A percentile compares a stretch with the other conserved stretches of the same genome.
Evolutionary conservation across 805 yeast species (phyloP).

Genomic region (Candida fluviatilis): DNA sequence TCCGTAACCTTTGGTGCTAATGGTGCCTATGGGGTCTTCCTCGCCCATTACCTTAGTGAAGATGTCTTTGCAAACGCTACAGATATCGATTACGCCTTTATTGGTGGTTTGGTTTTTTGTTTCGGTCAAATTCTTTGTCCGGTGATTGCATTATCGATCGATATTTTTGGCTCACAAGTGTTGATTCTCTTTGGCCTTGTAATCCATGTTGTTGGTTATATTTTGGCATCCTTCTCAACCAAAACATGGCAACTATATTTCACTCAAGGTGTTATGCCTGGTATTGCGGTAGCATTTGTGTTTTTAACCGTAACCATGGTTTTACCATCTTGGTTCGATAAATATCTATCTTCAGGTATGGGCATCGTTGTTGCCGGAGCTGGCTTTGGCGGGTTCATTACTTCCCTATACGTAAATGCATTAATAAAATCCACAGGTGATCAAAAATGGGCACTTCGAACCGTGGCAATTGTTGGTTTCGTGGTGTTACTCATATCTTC

Average conservation of each 20-base stretch:
- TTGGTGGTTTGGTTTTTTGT: conserved; percentile 61
- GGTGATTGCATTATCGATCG: conserved; percentile 23
- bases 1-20: conserved; percentile 51
- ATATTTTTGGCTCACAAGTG: conserved; percentile 1
- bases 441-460: conserved; percentile 43
- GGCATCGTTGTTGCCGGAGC: conserved; percentile 42
- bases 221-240: conserved; percentile 55
- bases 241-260: conserved; percentile 57
- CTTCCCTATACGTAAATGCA: conserved; percentile 38
- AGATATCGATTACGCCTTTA: conserved; percentile 52
- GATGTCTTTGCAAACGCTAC: conserved; percentile 47
- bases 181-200: conserved; percentile 1
- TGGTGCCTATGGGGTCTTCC: conserved; percentile 45
- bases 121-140: conserved; percentile 47
- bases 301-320: conserved; percentile 53
- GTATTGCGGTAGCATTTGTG: conserved; percentile 50
- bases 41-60: conserved; percentile 48
- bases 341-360: conserved; percentile 33
- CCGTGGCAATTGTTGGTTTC: conserved; percentile 44
- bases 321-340: conserved; percentile 48
- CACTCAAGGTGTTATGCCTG: conserved; percentile 60
- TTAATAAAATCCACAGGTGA: conserved; percentile 18
- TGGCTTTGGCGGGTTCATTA: conserved; percentile 46
- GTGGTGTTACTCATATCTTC: conserved; percentile 31
- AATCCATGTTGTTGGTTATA: conserved; percentile 3